phyloP scores from a whole-genome alignment of 2,329 filamentous ascomycete genomes.

The Aspergillus felis region DNA sequence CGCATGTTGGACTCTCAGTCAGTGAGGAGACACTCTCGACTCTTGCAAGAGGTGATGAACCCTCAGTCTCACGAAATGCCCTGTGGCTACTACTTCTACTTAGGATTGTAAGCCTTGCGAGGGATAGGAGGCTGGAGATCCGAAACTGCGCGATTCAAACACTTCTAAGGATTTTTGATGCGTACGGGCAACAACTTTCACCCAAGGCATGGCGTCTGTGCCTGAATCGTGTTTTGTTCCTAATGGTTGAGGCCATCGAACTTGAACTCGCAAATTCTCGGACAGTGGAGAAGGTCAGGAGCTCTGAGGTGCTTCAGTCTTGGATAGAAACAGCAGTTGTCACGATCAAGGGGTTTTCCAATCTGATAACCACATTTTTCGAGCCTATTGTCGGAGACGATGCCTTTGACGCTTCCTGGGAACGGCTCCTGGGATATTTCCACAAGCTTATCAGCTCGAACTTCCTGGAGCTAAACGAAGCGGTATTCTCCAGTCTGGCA shows the following conservation, averaged over 20 bases:
- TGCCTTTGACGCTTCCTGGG: conserved; percentile 71
- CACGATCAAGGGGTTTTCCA: conserved; percentile 68
- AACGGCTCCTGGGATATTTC: conserved; percentile 67
- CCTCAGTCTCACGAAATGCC: conserved; percentile 51
- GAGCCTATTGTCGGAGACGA: conserved; percentile 63
- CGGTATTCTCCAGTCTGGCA: conserved; percentile 64
- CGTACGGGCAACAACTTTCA: conserved; percentile 75
- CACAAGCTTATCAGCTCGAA: conserved; percentile 59
- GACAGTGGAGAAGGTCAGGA: conserved; percentile 12
- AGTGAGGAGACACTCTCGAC: conserved; percentile 55
- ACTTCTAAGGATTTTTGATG: conserved; percentile 84
- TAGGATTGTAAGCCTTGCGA: conserved; percentile 37
- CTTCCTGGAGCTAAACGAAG: conserved; percentile 67
- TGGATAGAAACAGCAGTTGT: conserved; percentile 75
- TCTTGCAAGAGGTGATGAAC: conserved; percentile 57
- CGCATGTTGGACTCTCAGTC: conserved; percentile 41
- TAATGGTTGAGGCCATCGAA: conserved; percentile 68
- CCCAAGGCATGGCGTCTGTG: conserved; percentile 80
- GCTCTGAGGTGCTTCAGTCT: conserved; percentile 42
- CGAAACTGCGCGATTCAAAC: conserved; percentile 76
- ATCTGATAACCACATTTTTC: conserved; percentile 71
- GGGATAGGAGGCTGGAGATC: conserved; percentile 38
- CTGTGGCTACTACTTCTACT: conserved; percentile 35
- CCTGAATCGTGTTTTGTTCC: conserved; percentile 75
- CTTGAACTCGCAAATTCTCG: conserved; percentile 35